Evolutionary conservation across 306 rosid genomes (phyloP).

Genomic region (Cucumis hystrix): DNA sequence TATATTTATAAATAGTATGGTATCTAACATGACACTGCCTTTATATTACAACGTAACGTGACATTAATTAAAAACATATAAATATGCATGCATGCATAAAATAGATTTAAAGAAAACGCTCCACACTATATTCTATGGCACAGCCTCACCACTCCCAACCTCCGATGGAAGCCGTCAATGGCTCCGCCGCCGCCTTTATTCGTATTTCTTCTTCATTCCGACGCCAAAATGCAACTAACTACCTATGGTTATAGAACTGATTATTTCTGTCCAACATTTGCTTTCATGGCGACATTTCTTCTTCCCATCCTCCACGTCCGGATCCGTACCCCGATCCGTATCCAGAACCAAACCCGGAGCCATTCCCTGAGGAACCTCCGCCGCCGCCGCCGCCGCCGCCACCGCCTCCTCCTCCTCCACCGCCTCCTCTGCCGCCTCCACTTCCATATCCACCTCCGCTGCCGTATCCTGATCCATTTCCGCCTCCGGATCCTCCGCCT

Average conservation of each 20-base stretch:
- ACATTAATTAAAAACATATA: background rate
- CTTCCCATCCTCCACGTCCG: constrained; percentile 1
- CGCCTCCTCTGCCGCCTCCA: background rate
- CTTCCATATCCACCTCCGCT: background rate
- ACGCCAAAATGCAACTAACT: background rate
- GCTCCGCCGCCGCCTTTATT: background rate
- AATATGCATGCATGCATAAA: background rate
- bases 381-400: background rate
- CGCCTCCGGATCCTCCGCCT: background rate
- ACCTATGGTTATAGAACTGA: background rate
- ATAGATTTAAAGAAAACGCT: too few relatives aligned
- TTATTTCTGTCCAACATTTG: background rate
- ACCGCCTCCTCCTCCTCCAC: background rate
- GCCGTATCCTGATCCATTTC: constrained; percentile 4
- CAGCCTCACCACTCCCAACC: background rate
- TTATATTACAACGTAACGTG: background rate
- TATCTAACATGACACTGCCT: background rate
- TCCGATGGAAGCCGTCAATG: background rate
- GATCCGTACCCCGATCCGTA: background rate
- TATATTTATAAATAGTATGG: background rate
- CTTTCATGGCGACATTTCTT: background rate
- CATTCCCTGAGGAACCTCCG: background rate
- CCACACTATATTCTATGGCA: background rate
- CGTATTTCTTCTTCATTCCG: background rate
- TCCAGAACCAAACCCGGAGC: background rate